Evolutionary conservation across 257 asterid genomes (phyloP).

Genomic region (Striga asiatica): DNA sequence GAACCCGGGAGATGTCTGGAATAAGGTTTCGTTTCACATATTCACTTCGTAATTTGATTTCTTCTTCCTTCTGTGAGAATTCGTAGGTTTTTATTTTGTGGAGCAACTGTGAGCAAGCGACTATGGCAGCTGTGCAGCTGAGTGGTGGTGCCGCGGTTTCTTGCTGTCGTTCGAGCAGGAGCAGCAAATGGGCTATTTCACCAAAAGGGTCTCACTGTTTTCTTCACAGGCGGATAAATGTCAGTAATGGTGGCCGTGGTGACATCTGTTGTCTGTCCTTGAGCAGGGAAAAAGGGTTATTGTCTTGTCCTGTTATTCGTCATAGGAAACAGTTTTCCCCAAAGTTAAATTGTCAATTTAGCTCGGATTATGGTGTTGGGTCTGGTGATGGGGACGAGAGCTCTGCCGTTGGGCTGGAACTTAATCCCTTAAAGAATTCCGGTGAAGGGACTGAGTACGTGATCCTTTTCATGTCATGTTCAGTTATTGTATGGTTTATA

Average conservation of each 20-base stretch:
- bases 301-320: constrained; percentile 22
- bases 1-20: neutral
- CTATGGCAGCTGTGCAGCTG: constrained; percentile 48
- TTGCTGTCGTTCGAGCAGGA: constrained; percentile 17
- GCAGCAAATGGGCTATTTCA: constrained; percentile 16
- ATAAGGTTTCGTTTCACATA: neutral
- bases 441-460: constrained; percentile 29
- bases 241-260: constrained; percentile 13
- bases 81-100: constrained; percentile 3
- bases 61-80: neutral
- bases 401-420: too few species aligned
- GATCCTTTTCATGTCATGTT: neutral
- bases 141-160: constrained; percentile 23
- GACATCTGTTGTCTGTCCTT: constrained; percentile 19
- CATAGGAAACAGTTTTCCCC: constrained; percentile 24
- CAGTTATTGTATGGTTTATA: neutral
- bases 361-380: constrained; percentile 27
- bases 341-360: constrained; percentile 18
- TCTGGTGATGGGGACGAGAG: constrained; percentile 24
- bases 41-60: neutral
- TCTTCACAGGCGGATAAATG: constrained; percentile 13
- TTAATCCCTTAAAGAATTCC: constrained; percentile 12
- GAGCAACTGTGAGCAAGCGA: neutral
- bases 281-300: constrained; percentile 15
- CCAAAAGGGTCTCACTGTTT: constrained; percentile 12